These are phyloP conservation scores for Shiraia sp. DNA, from an alignment of 2,329 filamentous ascomycete species.

Conservation along the genomic window DNA sequence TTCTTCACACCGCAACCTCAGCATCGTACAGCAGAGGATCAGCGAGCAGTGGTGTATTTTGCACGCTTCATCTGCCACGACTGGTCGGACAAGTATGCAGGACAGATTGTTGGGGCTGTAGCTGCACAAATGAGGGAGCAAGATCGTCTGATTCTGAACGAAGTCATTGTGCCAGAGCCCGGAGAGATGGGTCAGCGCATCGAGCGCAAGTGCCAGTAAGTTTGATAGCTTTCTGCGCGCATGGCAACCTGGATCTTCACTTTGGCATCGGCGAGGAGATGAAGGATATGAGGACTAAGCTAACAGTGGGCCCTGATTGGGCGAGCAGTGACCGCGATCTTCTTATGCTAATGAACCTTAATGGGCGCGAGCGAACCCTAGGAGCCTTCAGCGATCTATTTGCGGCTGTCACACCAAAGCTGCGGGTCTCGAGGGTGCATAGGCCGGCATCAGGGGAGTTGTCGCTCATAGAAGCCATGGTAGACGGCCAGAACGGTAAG, in stretches of 20 bases:
- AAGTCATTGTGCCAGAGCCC: constrained; percentile 3
- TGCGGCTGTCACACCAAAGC: background rate
- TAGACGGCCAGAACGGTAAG: background rate
- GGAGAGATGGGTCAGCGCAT: background rate
- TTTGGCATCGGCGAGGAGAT: no score
- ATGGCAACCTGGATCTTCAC: no score
- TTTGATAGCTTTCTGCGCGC: no score
- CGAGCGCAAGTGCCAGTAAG: constrained; percentile 3
- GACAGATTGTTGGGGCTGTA: constrained; percentile 30
- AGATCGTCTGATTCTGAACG: constrained; percentile 6
- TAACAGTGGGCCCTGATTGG: background rate
- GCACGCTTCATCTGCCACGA: constrained; percentile 41
- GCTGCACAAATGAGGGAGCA: constrained; percentile 26
- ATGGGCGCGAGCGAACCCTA: constrained; percentile 2
- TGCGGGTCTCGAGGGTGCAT: background rate
- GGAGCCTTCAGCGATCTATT: background rate
- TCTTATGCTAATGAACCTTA: constrained; percentile 3
- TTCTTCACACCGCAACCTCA: constrained; percentile 15
- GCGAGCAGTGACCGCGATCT: background rate
- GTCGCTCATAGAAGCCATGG: background rate
- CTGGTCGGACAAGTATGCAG: constrained; percentile 38
- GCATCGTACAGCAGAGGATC: constrained; percentile 3
- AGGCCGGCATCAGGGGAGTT: background rate
- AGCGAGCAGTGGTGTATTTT: constrained; percentile 14
- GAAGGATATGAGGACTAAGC: no score